Conservation (phyloP, 106 monocot genomes). For the Allium cepa region DNA sequence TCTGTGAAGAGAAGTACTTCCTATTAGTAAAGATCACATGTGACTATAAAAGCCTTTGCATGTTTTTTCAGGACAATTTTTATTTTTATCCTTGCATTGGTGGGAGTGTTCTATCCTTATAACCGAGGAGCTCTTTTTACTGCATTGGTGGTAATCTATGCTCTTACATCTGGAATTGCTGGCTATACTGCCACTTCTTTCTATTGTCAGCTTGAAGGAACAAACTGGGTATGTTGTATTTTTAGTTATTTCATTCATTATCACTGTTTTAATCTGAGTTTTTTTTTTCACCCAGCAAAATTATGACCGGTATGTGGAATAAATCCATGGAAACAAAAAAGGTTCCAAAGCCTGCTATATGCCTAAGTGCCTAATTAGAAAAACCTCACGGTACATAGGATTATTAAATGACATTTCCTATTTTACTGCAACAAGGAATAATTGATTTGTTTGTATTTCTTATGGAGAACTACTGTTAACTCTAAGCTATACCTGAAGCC, state of each 20-base stretch:
- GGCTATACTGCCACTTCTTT: conserved; percentile 19
- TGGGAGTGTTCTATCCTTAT: conserved; percentile 23
- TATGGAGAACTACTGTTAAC: too few species aligned
- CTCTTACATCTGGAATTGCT: conserved; percentile 22
- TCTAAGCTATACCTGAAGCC: too few species aligned
- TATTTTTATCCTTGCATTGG: conserved; percentile 14
- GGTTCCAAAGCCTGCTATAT: too few species aligned
- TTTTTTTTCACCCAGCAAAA: not conserved
- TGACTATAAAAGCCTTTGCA: not conserved
- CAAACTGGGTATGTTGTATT: conserved; percentile 17
- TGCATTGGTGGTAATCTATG: conserved; percentile 21
- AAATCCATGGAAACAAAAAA: too few species aligned
- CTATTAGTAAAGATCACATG: not conserved
- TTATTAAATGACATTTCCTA: too few species aligned
- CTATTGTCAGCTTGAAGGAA: conserved; percentile 21
- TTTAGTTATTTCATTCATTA: not conserved
- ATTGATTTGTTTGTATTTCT: too few species aligned
- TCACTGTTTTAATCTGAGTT: not conserved
- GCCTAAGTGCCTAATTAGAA: too few species aligned
- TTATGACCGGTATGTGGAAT: too few species aligned
- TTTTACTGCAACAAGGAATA: too few species aligned
- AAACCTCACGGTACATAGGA: too few species aligned
- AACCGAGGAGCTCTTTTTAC: conserved; percentile 25
- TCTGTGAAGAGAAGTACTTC: not conserved
- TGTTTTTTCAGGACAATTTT: conserved; percentile 14